A percentile compares a stretch with the other conserved stretches of the same genome.
phyloP scores from a whole-genome alignment of 1,284 basidiomycete species.

The Leccinum fallax region DNA sequence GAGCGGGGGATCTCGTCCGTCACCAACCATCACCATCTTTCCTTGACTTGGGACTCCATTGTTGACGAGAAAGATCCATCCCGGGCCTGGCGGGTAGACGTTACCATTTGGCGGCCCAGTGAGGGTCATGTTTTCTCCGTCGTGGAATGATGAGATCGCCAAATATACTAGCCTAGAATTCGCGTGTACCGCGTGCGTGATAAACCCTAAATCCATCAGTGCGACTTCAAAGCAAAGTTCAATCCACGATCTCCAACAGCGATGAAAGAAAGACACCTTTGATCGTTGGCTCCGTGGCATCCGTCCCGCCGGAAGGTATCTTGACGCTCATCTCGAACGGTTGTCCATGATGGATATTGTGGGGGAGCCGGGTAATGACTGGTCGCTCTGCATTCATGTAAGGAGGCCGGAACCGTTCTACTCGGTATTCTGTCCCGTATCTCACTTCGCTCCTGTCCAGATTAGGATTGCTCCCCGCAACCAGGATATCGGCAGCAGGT shows the following conservation, averaged over 20 bases:
- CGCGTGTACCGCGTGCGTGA: slow-evolving; percentile 79
- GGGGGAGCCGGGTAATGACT: slow-evolving; percentile 42
- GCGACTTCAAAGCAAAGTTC: slow-evolving; percentile 48
- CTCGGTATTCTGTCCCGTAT: slow-evolving; percentile 79
- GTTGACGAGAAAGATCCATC: slow-evolving; percentile 72
- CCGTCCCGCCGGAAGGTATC: slow-evolving; percentile 31
- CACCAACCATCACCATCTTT: slow-evolving; percentile 69
- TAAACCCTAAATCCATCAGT: slow-evolving; percentile 78
- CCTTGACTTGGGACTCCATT: slow-evolving; percentile 72
- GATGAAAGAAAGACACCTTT: slow-evolving; percentile 33
- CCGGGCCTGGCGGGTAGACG: slow-evolving; percentile 82
- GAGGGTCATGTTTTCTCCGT: slow-evolving; percentile 45
- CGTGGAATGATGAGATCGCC: slow-evolving; percentile 36
- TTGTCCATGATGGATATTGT: slow-evolving; percentile 50
- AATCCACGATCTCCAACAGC: neutral
- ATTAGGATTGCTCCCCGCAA: slow-evolving; percentile 85
- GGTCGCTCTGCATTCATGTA: slow-evolving; percentile 68
- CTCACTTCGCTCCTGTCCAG: slow-evolving; percentile 67
- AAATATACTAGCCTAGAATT: slow-evolving; percentile 79
- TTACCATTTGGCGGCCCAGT: slow-evolving; percentile 61
- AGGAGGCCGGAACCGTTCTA: slow-evolving; percentile 75
- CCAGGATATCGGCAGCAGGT: slow-evolving; percentile 70
- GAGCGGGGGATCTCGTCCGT: slow-evolving; percentile 59
- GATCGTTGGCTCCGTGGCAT: slow-evolving; percentile 31
- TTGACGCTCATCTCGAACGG: slow-evolving; percentile 44